Percentiles rank a stretch among this genome's conserved stretches.
Conservation (phyloP, 2,329 filamentous ascomycete genomes). For the Fusarium chlamydosporum region DNA sequence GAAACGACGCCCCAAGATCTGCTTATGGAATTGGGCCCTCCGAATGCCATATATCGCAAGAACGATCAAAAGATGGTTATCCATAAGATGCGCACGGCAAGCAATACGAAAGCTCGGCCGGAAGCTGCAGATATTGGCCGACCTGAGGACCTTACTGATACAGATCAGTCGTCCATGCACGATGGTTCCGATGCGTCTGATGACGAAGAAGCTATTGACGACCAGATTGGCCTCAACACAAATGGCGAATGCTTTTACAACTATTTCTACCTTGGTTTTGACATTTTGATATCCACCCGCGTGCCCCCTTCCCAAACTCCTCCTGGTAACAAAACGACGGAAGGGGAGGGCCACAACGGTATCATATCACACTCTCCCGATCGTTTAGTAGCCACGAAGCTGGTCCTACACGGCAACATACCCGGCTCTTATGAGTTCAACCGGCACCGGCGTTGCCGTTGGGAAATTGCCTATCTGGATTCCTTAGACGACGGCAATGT, state of each 20-base stretch:
- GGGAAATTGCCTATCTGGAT: constrained; percentile 77
- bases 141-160: constrained; percentile 75
- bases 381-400: constrained; percentile 86
- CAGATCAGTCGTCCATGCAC: constrained; percentile 80
- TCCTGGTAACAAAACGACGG: constrained; percentile 53
- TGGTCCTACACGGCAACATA: constrained; percentile 95
- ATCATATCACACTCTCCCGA: constrained; percentile 66
- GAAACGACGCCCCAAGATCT: constrained; percentile 94
- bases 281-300: constrained; percentile 88
- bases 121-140: constrained; percentile 60
- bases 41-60: constrained; percentile 94
- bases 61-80: constrained; percentile 91
- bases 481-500: constrained; percentile 61
- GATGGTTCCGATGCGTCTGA: constrained; percentile 78
- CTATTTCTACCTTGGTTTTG: constrained; percentile 96
- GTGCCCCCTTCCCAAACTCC: constrained; percentile 74
- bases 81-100: constrained; percentile 74
- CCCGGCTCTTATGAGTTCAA: constrained; percentile 98
- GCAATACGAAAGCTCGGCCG: constrained; percentile 65
- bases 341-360: constrained; percentile 47
- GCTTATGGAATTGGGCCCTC: constrained; percentile 89
- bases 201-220: constrained; percentile 70
- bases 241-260: constrained; percentile 92
- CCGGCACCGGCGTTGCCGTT: constrained; percentile 88
- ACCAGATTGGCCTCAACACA: constrained; percentile 66